Evolutionary conservation across 768 basidiomycete species (phyloP).

Genomic region (Termitomyces sp.): DNA sequence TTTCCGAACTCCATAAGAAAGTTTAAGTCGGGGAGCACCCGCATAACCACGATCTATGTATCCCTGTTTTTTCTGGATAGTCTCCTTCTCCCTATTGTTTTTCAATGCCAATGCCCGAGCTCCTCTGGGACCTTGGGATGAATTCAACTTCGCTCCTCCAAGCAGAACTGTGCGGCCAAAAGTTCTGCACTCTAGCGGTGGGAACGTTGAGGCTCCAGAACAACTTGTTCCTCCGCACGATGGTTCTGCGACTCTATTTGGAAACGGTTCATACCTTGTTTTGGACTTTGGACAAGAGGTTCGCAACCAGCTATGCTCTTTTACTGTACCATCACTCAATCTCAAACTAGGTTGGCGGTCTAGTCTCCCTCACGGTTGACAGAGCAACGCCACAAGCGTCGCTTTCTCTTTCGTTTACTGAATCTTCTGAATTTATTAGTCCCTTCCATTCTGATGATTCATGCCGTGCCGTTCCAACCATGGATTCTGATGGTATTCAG

Average conservation of each 20-base stretch:
- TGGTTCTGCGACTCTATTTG: constrained; percentile 22
- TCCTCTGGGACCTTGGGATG: constrained; percentile 38
- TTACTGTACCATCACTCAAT: background rate
- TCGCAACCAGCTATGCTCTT: background rate
- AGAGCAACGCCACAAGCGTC: constrained; percentile 22
- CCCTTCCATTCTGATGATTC: constrained; percentile 39
- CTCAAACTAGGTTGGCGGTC: constrained; percentile 26
- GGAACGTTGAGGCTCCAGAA: constrained; percentile 20
- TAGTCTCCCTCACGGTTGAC: constrained; percentile 24
- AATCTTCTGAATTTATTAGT: constrained; percentile 42
- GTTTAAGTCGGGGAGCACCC: background rate
- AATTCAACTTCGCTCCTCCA: constrained; percentile 35
- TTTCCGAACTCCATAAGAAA: no score
- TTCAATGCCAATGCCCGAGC: constrained; percentile 18
- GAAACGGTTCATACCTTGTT: constrained; percentile 29
- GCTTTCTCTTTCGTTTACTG: constrained; percentile 44
- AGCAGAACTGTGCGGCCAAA: constrained; percentile 26
- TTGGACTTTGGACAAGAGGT: constrained; percentile 37
- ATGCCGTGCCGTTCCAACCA: constrained; percentile 18
- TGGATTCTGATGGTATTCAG: constrained; percentile 31
- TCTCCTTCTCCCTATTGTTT: background rate
- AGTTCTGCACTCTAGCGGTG: constrained; percentile 20
- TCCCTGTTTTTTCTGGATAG: background rate
- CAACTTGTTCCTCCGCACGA: constrained; percentile 19
- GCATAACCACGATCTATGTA: constrained; percentile 1